phyloP scores from a whole-genome alignment of 345 rosid species.

The Limnanthes douglasii region DNA sequence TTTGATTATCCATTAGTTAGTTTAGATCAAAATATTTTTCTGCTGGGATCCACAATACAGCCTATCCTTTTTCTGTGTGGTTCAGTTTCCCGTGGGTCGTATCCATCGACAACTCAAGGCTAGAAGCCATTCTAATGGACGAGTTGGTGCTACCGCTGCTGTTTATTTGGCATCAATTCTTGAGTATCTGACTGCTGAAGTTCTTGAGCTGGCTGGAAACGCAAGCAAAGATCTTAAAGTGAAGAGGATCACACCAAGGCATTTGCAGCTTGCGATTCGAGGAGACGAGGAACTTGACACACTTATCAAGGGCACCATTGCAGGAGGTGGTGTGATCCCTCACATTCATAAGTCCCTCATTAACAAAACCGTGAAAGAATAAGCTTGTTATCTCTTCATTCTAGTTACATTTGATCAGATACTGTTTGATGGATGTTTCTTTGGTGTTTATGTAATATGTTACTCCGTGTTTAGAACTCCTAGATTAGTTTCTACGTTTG shows the following conservation, averaged over 20 bases:
- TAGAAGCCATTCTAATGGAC: constrained; percentile 39
- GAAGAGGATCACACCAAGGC: constrained; percentile 56
- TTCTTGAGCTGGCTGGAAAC: constrained; percentile 63
- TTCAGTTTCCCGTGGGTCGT: constrained; percentile 67
- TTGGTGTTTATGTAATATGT: too few relatives aligned
- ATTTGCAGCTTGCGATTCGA: constrained; percentile 46
- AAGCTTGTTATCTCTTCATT: too few relatives aligned
- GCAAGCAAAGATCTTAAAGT: constrained; percentile 69
- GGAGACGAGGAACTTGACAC: constrained; percentile 53
- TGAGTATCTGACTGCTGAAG: constrained; percentile 66
- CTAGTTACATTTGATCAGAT: too few relatives aligned
- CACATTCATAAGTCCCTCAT: constrained; percentile 88
- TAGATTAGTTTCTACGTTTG: too few relatives aligned
- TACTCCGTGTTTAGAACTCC: too few relatives aligned
- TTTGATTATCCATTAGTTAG: too few relatives aligned
- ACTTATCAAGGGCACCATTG: constrained; percentile 68
- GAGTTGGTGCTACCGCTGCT: constrained; percentile 77
- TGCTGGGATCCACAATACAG: too few relatives aligned
- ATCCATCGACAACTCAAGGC: constrained; percentile 58
- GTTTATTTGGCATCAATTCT: constrained; percentile 60
- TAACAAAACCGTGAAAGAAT: constrained; percentile 67
- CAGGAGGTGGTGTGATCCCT: constrained; percentile 85
- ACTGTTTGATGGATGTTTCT: too few relatives aligned
- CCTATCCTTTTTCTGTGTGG: too few relatives aligned
- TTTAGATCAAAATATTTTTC: too few relatives aligned